Percentiles rank a stretch among this genome's conserved stretches.
Evolutionary conservation across 306 rosid species (phyloP).

Genomic region (Cicer chorassanicum): DNA sequence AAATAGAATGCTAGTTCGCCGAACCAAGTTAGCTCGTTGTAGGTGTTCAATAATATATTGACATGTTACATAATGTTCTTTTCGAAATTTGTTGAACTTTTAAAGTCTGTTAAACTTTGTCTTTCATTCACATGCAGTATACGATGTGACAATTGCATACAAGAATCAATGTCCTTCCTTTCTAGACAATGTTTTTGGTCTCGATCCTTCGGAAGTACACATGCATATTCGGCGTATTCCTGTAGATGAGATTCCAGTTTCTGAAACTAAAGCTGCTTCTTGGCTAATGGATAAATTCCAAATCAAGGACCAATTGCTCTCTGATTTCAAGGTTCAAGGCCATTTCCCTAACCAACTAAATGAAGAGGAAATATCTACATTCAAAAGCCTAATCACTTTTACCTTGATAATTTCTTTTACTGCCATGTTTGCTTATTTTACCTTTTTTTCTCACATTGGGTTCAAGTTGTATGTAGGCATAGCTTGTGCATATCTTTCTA

Average conservation of each 20-base stretch:
- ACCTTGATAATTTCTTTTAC: conserved; percentile 58
- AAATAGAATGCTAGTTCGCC: conserved; percentile 21
- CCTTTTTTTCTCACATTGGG: conserved; percentile 71
- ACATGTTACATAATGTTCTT: not conserved
- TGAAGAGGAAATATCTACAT: conserved; percentile 63
- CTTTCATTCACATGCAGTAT: conserved; percentile 62
- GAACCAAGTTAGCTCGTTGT: not conserved
- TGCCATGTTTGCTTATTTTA: conserved; percentile 60
- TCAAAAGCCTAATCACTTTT: conserved; percentile 61
- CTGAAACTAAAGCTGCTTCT: conserved; percentile 61
- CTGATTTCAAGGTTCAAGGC: conserved; percentile 63
- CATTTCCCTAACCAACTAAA: conserved; percentile 64
- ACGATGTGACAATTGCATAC: conserved; percentile 80
- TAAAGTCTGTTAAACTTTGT: conserved; percentile 32
- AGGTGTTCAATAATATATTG: conserved; percentile 21
- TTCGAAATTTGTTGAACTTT: conserved; percentile 9
- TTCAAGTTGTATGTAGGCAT: conserved; percentile 72
- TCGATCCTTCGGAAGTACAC: conserved; percentile 95
- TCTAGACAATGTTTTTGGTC: conserved; percentile 86
- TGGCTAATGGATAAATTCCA: conserved; percentile 76
- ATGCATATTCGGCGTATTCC: conserved; percentile 75
- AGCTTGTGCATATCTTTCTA: conserved; percentile 82
- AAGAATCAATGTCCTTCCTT: conserved; percentile 82
- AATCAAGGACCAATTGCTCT: conserved; percentile 59
- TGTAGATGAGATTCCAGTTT: conserved; percentile 61